Evolutionary conservation across 1,284 basidiomycete species (phyloP).

Genomic region (Cutaneotrichosporon sp.): DNA sequence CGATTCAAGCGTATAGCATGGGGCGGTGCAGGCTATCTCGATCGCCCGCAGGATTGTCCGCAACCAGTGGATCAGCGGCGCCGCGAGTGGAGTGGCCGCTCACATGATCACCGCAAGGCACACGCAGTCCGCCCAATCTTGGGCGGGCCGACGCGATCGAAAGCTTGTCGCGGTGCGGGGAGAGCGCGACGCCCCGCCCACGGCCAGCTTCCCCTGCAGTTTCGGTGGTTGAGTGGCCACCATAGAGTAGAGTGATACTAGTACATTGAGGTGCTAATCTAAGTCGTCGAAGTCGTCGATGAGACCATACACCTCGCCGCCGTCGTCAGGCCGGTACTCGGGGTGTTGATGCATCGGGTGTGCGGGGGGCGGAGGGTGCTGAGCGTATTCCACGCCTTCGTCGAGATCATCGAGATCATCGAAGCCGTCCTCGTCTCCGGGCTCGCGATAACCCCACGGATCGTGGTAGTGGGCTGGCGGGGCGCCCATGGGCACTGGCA

Average conservation of each 20-base stretch:
- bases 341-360: not conserved
- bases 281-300: constrained; percentile 1
- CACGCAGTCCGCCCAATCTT: not conserved
- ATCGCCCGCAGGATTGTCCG: not conserved
- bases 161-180: not conserved
- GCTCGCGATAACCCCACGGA: not conserved
- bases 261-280: not conserved
- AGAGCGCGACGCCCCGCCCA: not conserved
- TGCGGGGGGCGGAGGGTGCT: not conserved
- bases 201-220: not conserved
- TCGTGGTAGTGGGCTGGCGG: no score
- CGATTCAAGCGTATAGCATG: not conserved
- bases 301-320: not conserved
- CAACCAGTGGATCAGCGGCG: no score
- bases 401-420: not conserved
- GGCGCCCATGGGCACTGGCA: no score
- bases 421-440: not conserved
- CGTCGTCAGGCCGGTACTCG: not conserved
- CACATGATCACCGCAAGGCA: not conserved
- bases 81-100: not conserved
- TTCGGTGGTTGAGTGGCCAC: constrained; percentile 1
- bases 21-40: not conserved
- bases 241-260: not conserved
- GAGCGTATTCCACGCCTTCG: not conserved
- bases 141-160: not conserved